Evolutionary conservation across 83 land plant genomes (phyloP).

Genomic region (Thuja plicata): DNA sequence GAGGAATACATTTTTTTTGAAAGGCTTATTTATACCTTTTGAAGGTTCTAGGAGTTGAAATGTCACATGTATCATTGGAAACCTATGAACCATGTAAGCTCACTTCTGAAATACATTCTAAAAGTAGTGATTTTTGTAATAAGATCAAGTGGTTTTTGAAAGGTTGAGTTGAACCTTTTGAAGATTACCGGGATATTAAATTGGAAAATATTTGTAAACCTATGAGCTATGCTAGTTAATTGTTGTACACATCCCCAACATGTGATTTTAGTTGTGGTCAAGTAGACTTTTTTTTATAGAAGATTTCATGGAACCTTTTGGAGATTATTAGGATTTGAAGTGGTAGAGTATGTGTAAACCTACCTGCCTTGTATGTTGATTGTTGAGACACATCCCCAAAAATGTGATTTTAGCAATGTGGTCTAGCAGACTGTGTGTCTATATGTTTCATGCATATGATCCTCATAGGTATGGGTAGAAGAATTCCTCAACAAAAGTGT

Average conservation of each 20-base stretch:
- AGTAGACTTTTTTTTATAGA: not conserved
- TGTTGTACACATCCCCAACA: not conserved
- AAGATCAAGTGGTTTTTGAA: not conserved
- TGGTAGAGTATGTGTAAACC: not conserved
- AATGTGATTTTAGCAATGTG: not conserved
- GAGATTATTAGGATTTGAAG: not conserved
- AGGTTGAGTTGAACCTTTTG: not conserved
- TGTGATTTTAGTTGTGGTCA: not conserved
- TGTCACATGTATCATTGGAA: too few species aligned
- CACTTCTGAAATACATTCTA: not conserved
- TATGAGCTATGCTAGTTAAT: not conserved
- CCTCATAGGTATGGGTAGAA: not conserved
- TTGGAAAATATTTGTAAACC: not conserved
- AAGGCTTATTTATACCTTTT: too few species aligned
- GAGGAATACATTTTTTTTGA: not conserved
- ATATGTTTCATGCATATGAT: not conserved
- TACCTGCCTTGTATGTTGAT: not conserved
- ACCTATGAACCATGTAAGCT: not conserved
- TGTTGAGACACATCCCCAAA: not conserved
- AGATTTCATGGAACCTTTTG: too few species aligned
- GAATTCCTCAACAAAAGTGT: not conserved
- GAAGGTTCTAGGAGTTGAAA: too few species aligned
- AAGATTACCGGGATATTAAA: not conserved
- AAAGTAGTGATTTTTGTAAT: not conserved
- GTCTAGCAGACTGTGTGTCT: not conserved